These are phyloP conservation scores for Xylaria flabelliformis DNA, from an alignment of 495 filamentous ascomycete species.

Conservation along the genomic window DNA sequence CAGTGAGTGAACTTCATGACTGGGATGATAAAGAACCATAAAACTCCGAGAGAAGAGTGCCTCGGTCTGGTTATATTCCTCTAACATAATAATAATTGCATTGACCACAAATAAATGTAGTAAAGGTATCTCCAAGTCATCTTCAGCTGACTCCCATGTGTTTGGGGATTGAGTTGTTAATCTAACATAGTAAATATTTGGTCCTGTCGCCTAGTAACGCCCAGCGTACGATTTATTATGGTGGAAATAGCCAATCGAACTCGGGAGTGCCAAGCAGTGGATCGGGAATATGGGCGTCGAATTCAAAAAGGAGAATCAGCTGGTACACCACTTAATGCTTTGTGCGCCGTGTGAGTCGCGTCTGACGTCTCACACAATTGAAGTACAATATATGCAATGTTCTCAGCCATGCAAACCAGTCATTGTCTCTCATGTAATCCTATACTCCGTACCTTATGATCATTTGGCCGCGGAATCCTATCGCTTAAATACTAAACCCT, in stretches of 20 bases:
- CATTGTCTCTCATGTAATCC: conserved; percentile 35
- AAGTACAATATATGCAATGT: conserved; percentile 20
- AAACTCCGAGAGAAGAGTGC: too few species aligned
- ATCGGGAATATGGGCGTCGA: background rate
- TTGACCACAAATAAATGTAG: too few species aligned
- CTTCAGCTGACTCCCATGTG: background rate
- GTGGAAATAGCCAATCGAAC: background rate
- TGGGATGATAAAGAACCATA: too few species aligned
- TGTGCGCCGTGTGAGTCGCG: background rate
- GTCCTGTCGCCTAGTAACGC: background rate
- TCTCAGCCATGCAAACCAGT: conserved; percentile 26
- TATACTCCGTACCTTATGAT: conserved; percentile 29
- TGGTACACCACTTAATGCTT: conserved; percentile 6
- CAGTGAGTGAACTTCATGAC: too few species aligned
- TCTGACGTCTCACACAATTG: background rate
- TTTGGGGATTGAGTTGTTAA: too few species aligned
- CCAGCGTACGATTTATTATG: background rate
- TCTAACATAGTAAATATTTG: background rate
- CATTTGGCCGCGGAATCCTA: background rate
- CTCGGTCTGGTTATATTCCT: too few species aligned
- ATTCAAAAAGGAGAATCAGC: background rate
- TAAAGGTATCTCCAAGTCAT: too few species aligned
- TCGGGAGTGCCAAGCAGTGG: background rate
- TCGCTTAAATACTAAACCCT: background rate
- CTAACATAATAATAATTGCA: too few species aligned